phyloP scores from a whole-genome alignment of 495 filamentous ascomycete genomes.

The Hyphodiscus hymeniophilus region DNA sequence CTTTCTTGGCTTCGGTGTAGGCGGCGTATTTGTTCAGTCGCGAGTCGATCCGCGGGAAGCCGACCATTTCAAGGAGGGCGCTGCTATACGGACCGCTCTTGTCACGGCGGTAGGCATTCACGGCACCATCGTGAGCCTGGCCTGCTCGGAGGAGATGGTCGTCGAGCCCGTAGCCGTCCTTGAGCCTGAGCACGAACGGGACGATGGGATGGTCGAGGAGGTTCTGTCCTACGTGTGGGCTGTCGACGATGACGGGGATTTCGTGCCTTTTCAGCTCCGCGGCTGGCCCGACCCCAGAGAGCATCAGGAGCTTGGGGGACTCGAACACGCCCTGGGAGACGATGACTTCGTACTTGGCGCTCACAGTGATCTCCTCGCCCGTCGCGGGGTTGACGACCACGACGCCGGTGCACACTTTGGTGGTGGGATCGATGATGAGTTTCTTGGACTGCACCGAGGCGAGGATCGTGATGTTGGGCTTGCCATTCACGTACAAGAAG shows the following conservation, averaged over 20 bases:
- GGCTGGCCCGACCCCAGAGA: slow-evolving; percentile 17
- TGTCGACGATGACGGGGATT: slow-evolving; percentile 44
- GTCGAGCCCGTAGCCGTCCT: slow-evolving; percentile 47
- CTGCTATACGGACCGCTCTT: slow-evolving; percentile 38
- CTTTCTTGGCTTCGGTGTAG: slow-evolving; percentile 40
- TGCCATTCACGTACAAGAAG: slow-evolving; percentile 42
- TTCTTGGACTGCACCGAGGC: slow-evolving; percentile 39
- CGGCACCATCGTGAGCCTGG: slow-evolving; percentile 32
- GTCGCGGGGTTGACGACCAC: not conserved
- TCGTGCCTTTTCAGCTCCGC: slow-evolving; percentile 34
- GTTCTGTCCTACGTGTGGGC: slow-evolving; percentile 52
- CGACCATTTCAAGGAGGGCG: slow-evolving; percentile 44
- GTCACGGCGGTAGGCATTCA: slow-evolving; percentile 34
- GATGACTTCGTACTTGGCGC: slow-evolving; percentile 20
- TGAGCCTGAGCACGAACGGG: slow-evolving; percentile 45
- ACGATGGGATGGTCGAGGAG: slow-evolving; percentile 47
- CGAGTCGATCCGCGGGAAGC: slow-evolving; percentile 41
- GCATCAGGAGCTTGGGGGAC: slow-evolving; percentile 16
- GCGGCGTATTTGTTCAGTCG: slow-evolving; percentile 38
- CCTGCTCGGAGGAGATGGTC: slow-evolving; percentile 42
- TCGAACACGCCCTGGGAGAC: slow-evolving; percentile 14
- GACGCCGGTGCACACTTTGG: slow-evolving; percentile 19
- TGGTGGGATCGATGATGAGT: slow-evolving; percentile 41
- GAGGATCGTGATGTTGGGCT: slow-evolving; percentile 48
- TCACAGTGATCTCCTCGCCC: slow-evolving; percentile 5